Evolutionary conservation across 345 rosid species (phyloP), one percentile per base, ranked within the genome.

Genomic region (Clausena lansium): DNA sequence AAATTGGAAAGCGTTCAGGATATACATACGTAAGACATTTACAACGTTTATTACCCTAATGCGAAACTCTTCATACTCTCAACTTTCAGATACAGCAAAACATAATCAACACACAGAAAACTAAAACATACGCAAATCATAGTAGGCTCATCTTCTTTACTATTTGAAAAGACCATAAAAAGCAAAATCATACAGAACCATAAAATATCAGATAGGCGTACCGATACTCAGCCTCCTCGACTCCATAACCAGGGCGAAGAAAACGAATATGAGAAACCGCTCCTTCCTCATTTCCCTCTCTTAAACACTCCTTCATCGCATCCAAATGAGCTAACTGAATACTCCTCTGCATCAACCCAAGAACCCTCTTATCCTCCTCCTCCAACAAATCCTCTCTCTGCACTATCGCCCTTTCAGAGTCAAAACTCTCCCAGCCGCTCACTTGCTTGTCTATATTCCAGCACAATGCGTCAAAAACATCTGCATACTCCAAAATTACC

Each of bases 321-420:
- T 86, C 90, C 87, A 95, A 87, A 82, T 93, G 97, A 10, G 90
- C 91, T 65, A 89, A 74, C 84, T 95, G 99, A 77, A 91, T 90
- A 77, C 81, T 82, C 76, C 77, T 87, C 79, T 76, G 90, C 57
- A 95, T 86, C 82, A 86, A 77, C 73, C 78, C 39, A 80, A 95
- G 87, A 78, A 92, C 84, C 75, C 81, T 86, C 28, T 75, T 74
- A 71, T 79, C 87, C 79, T 85, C 89, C 78, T 83, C 81, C 77
- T 85, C 91, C 60, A 63, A 80, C 70, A 78, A 62, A 67, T 24
- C 86, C 67, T 82, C 87, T 61, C 62, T 80, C 71, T 79, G 82
- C 76, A 86, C 86, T 58, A 90, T 76, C 2, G 90, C 90, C 63
- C 84, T 60, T 62, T 91, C 82, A 15, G 82, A 74, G 68, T 83